Base-by-base conservation (phyloP, 2,329 filamentous ascomycete genomes). In the Venturia asperata region DNA sequence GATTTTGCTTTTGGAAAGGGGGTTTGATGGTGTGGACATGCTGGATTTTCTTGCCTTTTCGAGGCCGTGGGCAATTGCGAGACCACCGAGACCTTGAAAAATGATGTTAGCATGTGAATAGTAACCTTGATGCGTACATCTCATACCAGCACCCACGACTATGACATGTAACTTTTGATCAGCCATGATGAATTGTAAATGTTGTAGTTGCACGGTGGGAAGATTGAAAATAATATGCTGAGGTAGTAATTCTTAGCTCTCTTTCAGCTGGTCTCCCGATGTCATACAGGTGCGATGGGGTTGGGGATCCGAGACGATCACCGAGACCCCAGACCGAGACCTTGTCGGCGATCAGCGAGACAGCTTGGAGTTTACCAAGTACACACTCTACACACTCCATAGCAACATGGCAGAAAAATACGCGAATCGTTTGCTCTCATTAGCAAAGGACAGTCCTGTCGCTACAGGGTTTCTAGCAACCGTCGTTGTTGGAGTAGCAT, bases 91-190 rank as follows among this genome's bases (percentile, higher is more conserved):
- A 3, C 64, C 64, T 65, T 27, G 15, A n/a, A n/a, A n/a, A n/a
- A n/a, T 2, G 19, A 41, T 13, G 13, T 64, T 42, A 64, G 39
- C 34, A 43, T 34, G 13, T 41, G n/a, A 11, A 56, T 42, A 17
- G 10, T 47, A n/a, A 19, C 30, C 9, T 19, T 1, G 11, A 11
- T 2, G 19, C 37, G 47, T 49, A 24, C 3, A 27, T 63, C 17
- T 39, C 47, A 63, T 45, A 65, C 64, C 64, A 21, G 52, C 64
- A 17, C 64, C 64, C 19, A 62, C 56, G 19, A 65, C 42, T 21
- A 65, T 65, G 15, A 65, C 64, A 58, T 65, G 64, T 27, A 65
- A 27, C 6, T 47, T 39, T 43, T 65, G 62, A 21, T 65, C 56
- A 4, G 60, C n/a, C 60, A 61, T 61, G 3, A 17, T 43, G 37